Evolutionary conservation across 257 asterid species (phyloP).

Genomic region (Coffea eugenioides): DNA sequence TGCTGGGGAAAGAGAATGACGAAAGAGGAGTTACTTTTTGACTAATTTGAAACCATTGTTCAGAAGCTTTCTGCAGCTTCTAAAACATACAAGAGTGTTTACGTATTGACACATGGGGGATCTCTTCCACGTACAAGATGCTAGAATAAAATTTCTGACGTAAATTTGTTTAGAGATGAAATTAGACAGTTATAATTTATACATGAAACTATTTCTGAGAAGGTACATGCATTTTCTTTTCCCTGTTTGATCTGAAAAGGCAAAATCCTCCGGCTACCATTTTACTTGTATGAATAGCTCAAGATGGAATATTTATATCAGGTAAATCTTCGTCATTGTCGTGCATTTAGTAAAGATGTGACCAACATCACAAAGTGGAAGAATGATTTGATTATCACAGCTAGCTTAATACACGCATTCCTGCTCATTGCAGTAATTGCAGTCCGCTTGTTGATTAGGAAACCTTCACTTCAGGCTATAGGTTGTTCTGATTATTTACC

Average conservation of each 20-base stretch:
- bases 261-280: not conserved
- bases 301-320: not conserved
- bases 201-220: not conserved
- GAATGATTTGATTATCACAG: not conserved
- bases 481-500: not conserved
- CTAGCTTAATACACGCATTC: not conserved
- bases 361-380: not conserved
- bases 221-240: not conserved
- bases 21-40: not conserved
- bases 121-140: not conserved
- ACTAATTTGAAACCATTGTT: not conserved
- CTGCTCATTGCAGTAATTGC: not conserved
- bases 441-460: not conserved
- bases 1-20: not conserved
- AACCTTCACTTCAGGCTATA: not conserved
- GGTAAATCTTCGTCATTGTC: no score
- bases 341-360: not conserved
- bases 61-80: conserved; percentile 5
- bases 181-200: not conserved
- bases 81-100: conserved; percentile 3
- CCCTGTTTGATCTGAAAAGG: no score
- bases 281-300: not conserved
- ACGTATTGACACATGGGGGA: not conserved
- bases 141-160: not conserved
- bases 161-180: not conserved